phyloP scores from a whole-genome alignment of 352 stramenopile species.

The Blastocystis sp. region DNA sequence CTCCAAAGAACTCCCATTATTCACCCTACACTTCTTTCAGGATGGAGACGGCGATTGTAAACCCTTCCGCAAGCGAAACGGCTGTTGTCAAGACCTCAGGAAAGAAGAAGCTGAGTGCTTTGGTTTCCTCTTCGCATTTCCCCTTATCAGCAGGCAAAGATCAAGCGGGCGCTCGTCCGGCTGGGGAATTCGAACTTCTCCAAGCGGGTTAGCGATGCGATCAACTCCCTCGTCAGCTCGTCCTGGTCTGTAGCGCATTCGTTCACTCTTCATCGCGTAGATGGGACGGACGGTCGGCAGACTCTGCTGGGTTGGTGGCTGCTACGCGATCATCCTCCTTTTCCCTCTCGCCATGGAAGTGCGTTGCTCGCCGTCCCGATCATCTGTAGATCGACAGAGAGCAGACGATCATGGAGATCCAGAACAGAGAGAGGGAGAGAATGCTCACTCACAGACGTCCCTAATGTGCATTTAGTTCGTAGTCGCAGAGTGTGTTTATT shows the following conservation, averaged over 20 bases:
- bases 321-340: slow-evolving; percentile 39
- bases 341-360: slow-evolving; percentile 68
- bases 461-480: not conserved
- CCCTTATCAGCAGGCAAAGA: slow-evolving; percentile 26
- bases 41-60: slow-evolving; percentile 12
- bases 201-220: slow-evolving; percentile 5
- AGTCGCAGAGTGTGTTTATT: not conserved
- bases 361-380: not conserved
- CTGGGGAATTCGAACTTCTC: slow-evolving; percentile 48
- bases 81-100: not conserved
- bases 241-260: slow-evolving; percentile 28
- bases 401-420: slow-evolving; percentile 67
- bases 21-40: not conserved
- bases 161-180: slow-evolving; percentile 33
- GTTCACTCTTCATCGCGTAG: not conserved
- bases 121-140: not conserved
- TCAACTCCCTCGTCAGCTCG: slow-evolving; percentile 32
- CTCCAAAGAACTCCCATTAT: not conserved
- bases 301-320: slow-evolving; percentile 49
- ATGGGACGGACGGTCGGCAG: slow-evolving; percentile 7
- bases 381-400: slow-evolving; percentile 51
- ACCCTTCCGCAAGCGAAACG: not conserved
- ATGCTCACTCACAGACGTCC: slow-evolving; percentile 7
- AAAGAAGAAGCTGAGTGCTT: slow-evolving; percentile 54
- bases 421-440: slow-evolving; percentile 63